Evolutionary conservation across 2,329 filamentous ascomycete species (phyloP), one percentile per base, ranked within the genome.

Genomic region (Neofusicoccum umdonicola): DNA sequence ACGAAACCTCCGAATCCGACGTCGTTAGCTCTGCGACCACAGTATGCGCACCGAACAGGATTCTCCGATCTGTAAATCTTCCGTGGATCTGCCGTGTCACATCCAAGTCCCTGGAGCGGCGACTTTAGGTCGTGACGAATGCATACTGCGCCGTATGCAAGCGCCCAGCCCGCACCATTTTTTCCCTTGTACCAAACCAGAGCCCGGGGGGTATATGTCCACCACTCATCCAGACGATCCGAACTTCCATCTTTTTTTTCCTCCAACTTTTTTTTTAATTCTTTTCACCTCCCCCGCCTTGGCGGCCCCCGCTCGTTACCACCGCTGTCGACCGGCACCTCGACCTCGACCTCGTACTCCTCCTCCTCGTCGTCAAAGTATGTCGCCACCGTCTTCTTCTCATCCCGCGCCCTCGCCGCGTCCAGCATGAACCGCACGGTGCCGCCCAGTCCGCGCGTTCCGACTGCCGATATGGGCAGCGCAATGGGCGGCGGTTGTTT

Each of bases 391-490:
- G 84, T 82, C 12, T 84, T 83, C 70, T 87, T 86, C 78, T 99
- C 95, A 15, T 83, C 82, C 52, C 85, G 84, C 1, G 93, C 93
- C 57, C 89, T 85, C 63, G 90, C 88, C 0, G 89, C 87, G 68
- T 97, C 91, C 56, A 98, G 88, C 77, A 97, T 92, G 76, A 97
- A 98, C 6, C 95, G 87, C 68, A 96, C 87, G 0, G 94, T 96
- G 6, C 90, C 90, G 22, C 92, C 89, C 37, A 81, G 78, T 6
- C 83, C 80, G 12, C 79, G 74, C 65, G 83, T 80, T 12, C 71
- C 80, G 39, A 71, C 74, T 66, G 13, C 75, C 73, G 35, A 58
- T 31, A 73, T 73, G 13, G 72, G 44, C 71, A 71, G 44, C 17
- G 41, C 41, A 3, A 57, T 17, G 22, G 41, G 41, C n/a, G 42